phyloP scores from a whole-genome alignment of 805 yeast species.

The Blastobotrys muscicola region DNA sequence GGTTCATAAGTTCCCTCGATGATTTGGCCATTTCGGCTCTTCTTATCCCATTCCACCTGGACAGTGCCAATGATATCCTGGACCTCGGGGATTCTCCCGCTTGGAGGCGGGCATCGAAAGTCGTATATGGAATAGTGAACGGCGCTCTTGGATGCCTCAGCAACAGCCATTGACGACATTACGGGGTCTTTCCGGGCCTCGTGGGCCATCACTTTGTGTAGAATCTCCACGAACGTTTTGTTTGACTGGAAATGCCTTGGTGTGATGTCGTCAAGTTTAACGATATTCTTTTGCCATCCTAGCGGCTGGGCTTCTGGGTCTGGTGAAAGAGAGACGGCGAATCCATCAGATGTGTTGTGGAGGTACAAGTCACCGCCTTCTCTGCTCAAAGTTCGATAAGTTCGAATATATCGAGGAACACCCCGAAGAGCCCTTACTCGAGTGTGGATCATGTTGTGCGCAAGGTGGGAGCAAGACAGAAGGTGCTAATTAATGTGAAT shows the following conservation, averaged over 20 bases:
- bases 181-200: constrained; percentile 23
- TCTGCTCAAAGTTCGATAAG: no score
- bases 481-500: no score
- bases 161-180: constrained; percentile 23
- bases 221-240: constrained; percentile 17
- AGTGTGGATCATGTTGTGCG: no score
- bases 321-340: constrained; percentile 15
- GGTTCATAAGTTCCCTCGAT: constrained; percentile 44
- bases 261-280: not conserved
- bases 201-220: constrained; percentile 15
- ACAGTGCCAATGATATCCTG: constrained; percentile 67
- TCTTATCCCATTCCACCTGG: constrained; percentile 35
- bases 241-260: constrained; percentile 10
- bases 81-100: constrained; percentile 58
- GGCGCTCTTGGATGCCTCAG: constrained; percentile 33
- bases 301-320: constrained; percentile 16
- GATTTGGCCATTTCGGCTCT: constrained; percentile 38
- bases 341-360: no score
- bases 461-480: no score
- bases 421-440: no score
- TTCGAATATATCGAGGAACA: no score
- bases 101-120: constrained; percentile 52
- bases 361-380: no score
- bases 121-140: constrained; percentile 65
- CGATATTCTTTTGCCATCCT: constrained; percentile 13